A percentile compares a stretch with the other conserved stretches of the same genome.
These are phyloP conservation scores for Debaryomyces prosopidis DNA, from an alignment of 805 yeast species.

Conservation along the genomic window DNA sequence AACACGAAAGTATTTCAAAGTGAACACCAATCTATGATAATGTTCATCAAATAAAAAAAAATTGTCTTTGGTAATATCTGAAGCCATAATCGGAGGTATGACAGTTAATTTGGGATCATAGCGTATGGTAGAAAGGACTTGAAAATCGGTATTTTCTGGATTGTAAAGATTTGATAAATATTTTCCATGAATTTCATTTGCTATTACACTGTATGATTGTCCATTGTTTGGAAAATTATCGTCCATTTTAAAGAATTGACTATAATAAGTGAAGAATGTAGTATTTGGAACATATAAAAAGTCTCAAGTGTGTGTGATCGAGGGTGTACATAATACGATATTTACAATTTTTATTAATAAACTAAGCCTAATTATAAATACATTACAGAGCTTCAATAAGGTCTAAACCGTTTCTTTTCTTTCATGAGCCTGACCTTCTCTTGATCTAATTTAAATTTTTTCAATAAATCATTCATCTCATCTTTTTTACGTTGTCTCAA, in stretches of 20 bases:
- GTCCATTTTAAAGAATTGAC: not conserved
- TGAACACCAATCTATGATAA: conserved; percentile 54
- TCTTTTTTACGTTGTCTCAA: conserved; percentile 89
- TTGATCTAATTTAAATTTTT: conserved; percentile 88
- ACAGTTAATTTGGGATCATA: conserved; percentile 62
- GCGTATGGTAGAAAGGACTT: conserved; percentile 68
- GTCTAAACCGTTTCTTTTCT: conserved; percentile 81
- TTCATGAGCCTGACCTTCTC: conserved; percentile 76
- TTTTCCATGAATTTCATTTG: conserved; percentile 7
- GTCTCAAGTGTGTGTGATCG: not conserved
- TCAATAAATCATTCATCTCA: conserved; percentile 84
- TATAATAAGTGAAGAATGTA: not conserved
- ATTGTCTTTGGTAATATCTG: conserved; percentile 23
- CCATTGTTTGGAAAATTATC: not conserved
- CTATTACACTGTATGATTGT: conserved; percentile 2
- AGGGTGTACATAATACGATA: not conserved
- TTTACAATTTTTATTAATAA: not conserved
- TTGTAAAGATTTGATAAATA: conserved; percentile 8
- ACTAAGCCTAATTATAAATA: not conserved
- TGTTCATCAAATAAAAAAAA: conserved; percentile 72
- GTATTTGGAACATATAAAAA: not conserved
- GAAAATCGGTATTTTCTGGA: conserved; percentile 39
- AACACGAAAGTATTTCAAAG: conserved; percentile 50
- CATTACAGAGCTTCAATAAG: conserved; percentile 36
- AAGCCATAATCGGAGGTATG: conserved; percentile 25